Evolutionary conservation across 495 filamentous ascomycete species (phyloP).

Genomic region (Endocarpon pusillum): DNA sequence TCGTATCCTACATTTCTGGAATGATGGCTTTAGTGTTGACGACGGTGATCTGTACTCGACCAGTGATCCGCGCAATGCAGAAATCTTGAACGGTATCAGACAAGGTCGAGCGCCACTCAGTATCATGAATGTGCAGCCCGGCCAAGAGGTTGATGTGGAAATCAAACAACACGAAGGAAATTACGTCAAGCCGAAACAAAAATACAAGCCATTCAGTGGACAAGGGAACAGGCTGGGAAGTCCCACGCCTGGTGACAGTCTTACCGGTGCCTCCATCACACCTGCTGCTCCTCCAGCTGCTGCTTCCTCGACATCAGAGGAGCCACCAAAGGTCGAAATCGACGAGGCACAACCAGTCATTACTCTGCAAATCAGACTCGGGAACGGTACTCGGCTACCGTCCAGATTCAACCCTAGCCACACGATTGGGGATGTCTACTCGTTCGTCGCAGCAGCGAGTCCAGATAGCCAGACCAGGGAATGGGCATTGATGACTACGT

Average conservation of each 20-base stretch:
- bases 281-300: conserved; percentile 19
- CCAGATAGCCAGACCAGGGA: conserved; percentile 36
- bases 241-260: conserved; percentile 55
- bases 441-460: conserved; percentile 58
- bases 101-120: conserved; percentile 71
- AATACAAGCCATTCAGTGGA: conserved; percentile 76
- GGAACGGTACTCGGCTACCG: conserved; percentile 70
- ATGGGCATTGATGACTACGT: conserved; percentile 86
- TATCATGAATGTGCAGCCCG: conserved; percentile 71
- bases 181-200: conserved; percentile 63
- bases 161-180: conserved; percentile 74
- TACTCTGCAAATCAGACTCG: conserved; percentile 73
- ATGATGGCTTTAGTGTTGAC: conserved; percentile 86
- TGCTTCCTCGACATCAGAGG: conserved; percentile 13
- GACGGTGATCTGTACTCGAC: conserved; percentile 81
- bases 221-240: conserved; percentile 78
- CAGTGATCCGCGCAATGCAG: conserved; percentile 72
- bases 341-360: conserved; percentile 64
- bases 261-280: conserved; percentile 21
- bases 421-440: conserved; percentile 81
- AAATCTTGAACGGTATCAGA: conserved; percentile 69
- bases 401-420: conserved; percentile 85
- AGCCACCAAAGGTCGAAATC: conserved; percentile 31
- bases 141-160: conserved; percentile 82
- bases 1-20: conserved; percentile 77